Percentiles rank a stretch among this genome's conserved stretches.
Conservation (phyloP, 805 yeast species). For the Cyberlindnera sargentensis region DNA sequence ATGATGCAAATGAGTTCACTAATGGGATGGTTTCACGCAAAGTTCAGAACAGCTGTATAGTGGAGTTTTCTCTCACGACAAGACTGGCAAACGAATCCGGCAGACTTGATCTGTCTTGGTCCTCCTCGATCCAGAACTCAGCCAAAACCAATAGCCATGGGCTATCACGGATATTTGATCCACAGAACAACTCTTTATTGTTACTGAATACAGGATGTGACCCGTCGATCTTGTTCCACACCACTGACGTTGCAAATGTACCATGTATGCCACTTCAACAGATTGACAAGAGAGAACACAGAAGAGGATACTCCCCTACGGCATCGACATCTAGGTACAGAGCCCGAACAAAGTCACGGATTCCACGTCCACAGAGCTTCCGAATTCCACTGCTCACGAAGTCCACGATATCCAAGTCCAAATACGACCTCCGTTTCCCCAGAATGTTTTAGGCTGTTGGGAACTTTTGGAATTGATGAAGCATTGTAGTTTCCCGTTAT, state of each 20-base stretch:
- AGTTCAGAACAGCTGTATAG: too few relatives aligned
- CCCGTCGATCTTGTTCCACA: neutral
- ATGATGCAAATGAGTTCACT: neutral
- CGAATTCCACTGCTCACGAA: slow-evolving; percentile 3
- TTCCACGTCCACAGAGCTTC: slow-evolving; percentile 8
- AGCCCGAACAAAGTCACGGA: slow-evolving; percentile 2
- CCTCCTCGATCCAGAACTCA: too few relatives aligned
- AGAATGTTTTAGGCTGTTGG: too few relatives aligned
- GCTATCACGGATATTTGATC: slow-evolving; percentile 10
- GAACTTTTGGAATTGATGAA: too few relatives aligned
- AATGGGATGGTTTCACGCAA: too few relatives aligned
- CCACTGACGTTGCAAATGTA: neutral
- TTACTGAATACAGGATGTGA: neutral
- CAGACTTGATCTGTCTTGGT: too few relatives aligned
- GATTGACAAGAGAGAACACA: neutral
- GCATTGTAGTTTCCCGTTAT: too few relatives aligned
- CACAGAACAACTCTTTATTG: slow-evolving; percentile 8
- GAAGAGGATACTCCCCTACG: neutral
- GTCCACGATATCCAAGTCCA: slow-evolving; percentile 2
- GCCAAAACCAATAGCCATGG: neutral
- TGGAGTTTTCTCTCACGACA: too few relatives aligned
- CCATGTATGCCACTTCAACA: neutral
- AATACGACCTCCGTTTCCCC: slow-evolving; percentile 13
- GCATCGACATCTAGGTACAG: neutral
- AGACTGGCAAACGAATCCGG: too few relatives aligned